Evolutionary conservation across 805 yeast genomes (phyloP).

Genomic region (Vanderwaltozyma tropicalis): DNA sequence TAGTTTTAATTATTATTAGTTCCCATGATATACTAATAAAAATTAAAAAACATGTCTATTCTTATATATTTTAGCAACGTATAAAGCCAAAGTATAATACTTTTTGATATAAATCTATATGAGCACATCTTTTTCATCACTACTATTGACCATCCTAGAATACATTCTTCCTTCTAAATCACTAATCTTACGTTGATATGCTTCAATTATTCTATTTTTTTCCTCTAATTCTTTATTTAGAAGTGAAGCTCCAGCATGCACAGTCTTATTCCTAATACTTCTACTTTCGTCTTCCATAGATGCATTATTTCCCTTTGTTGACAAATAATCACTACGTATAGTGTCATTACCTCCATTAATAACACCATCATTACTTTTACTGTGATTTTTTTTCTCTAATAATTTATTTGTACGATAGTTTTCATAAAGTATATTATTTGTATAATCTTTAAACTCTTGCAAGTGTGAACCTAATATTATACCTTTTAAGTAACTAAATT

Average conservation of each 20-base stretch:
- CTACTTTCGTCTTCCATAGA: neutral
- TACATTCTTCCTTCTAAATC: constrained; percentile 9
- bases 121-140: too few relatives aligned
- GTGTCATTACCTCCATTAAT: neutral
- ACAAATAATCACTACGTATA: neutral
- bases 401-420: constrained; percentile 65
- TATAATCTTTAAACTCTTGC: constrained; percentile 71
- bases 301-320: neutral
- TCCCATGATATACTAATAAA: too few relatives aligned
- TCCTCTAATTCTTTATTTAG: constrained; percentile 12
- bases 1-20: too few relatives aligned
- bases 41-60: too few relatives aligned
- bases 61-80: too few relatives aligned
- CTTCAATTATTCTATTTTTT: constrained; percentile 16
- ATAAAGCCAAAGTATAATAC: too few relatives aligned
- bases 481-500: constrained; percentile 60
- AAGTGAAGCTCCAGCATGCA: neutral
- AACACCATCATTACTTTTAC: neutral
- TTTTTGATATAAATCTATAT: too few relatives aligned
- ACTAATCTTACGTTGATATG: constrained; percentile 16
- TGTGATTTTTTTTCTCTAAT: constrained; percentile 29
- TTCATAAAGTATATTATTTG: constrained; percentile 69
- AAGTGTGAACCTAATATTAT: constrained; percentile 68
- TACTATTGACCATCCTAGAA: too few relatives aligned
- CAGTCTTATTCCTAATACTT: neutral